A percentile compares a stretch with the other conserved stretches of the same genome.
These are phyloP conservation scores for Digitaria exilis DNA, from an alignment of 202 grass and related monocot species.

Conservation along the genomic window DNA sequence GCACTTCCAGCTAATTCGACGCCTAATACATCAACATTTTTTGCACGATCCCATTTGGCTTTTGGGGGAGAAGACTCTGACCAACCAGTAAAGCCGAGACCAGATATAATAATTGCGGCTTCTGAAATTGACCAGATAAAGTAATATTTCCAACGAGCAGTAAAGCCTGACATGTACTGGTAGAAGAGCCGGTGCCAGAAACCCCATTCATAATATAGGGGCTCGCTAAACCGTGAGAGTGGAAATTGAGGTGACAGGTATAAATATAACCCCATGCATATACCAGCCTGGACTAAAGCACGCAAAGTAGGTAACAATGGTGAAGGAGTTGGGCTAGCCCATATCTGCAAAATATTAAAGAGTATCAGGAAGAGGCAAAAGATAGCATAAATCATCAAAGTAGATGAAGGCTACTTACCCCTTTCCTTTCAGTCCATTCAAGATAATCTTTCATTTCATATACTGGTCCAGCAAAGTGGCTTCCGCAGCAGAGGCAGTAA, in stretches of 20 bases:
- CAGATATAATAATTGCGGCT: conserved; percentile 83
- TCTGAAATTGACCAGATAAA: conserved; percentile 99
- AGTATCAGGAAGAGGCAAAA: conserved; percentile 35
- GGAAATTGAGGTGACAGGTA: conserved; percentile 75
- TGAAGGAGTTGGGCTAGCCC: conserved; percentile 62
- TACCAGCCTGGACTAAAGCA: conserved; percentile 80
- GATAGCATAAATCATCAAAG: conserved; percentile 32
- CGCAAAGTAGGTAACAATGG: conserved; percentile 69
- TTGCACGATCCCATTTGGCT: conserved; percentile 89
- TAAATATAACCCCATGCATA: conserved; percentile 94
- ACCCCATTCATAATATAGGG: conserved; percentile 79
- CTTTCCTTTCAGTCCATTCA: conserved; percentile 89
- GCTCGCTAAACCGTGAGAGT: conserved; percentile 83
- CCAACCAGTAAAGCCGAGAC: conserved; percentile 84
- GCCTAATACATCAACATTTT: conserved; percentile 95
- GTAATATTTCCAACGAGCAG: conserved; percentile 97
- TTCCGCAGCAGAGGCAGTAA: conserved; percentile 97
- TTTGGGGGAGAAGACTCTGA: conserved; percentile 65
- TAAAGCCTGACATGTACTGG: conserved; percentile 99
- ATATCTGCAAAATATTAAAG: conserved; percentile 56
- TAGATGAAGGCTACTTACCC: conserved; percentile 55
- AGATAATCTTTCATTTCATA: conserved; percentile 99
- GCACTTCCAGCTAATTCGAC: conserved; percentile 86
- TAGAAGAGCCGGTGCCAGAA: conserved; percentile 87
- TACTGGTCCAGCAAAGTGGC: conserved; percentile 93